A percentile compares a stretch with the other conserved stretches of the same genome.
Evolutionary conservation across 345 rosid genomes (phyloP).

Genomic region (Sisymbrium irio): DNA sequence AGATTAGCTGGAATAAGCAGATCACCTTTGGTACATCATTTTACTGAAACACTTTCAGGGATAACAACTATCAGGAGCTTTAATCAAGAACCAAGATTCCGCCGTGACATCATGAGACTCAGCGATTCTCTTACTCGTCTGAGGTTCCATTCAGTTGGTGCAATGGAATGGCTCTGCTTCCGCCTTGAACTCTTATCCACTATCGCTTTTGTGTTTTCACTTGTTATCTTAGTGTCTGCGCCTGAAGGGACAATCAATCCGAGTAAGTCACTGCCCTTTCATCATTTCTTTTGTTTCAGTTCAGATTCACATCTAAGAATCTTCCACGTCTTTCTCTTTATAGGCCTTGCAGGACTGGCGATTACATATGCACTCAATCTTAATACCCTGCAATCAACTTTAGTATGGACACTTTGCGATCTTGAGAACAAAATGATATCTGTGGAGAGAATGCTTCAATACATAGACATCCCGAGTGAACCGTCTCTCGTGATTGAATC

Average conservation of each 20-base stretch:
- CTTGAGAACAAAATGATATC: slow-evolving; percentile 55
- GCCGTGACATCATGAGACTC: slow-evolving; percentile 48
- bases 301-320: background rate
- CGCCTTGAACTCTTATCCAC: slow-evolving; percentile 63
- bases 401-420: slow-evolving; percentile 50
- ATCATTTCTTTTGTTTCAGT: background rate
- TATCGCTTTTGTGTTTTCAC: slow-evolving; percentile 51
- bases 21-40: slow-evolving; percentile 73
- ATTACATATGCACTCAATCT: slow-evolving; percentile 55
- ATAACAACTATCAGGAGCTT: slow-evolving; percentile 66
- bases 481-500: slow-evolving; percentile 60
- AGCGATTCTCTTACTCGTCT: slow-evolving; percentile 56
- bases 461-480: slow-evolving; percentile 53
- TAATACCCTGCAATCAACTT: slow-evolving; percentile 43
- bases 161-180: slow-evolving; percentile 76
- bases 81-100: slow-evolving; percentile 66
- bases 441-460: slow-evolving; percentile 68
- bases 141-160: slow-evolving; percentile 45
- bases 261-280: slow-evolving; percentile 39
- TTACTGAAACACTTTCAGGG: slow-evolving; percentile 73
- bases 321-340: background rate
- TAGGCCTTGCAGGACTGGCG: slow-evolving; percentile 57
- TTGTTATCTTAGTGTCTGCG: slow-evolving; percentile 56
- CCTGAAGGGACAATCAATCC: slow-evolving; percentile 58
- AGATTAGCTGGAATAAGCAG: slow-evolving; percentile 64